Evolutionary conservation across 768 basidiomycete species (phyloP).

Genomic region (Trametes coccinea): DNA sequence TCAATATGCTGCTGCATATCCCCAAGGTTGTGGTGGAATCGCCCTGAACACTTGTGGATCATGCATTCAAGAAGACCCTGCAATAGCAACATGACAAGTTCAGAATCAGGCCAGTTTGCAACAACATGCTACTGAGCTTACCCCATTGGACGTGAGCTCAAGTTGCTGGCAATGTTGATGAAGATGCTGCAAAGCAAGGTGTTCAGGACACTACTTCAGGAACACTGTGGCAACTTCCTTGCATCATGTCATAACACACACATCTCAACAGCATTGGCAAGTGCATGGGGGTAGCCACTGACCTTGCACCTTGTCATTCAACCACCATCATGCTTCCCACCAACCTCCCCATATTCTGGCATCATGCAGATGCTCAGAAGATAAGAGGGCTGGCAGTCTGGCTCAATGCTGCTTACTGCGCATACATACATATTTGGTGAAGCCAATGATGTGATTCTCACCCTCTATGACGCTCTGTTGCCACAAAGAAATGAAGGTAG

Average conservation of each 20-base stretch:
- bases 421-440: not conserved
- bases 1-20: constrained; percentile 18
- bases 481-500: not conserved
- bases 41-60: constrained; percentile 13
- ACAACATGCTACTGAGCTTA: not conserved
- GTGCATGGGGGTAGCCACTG: too few species aligned
- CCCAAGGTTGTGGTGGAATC: constrained; percentile 4
- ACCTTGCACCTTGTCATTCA: too few species aligned
- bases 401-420: not conserved
- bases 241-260: not conserved
- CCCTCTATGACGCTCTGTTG: not conserved
- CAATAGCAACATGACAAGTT: not conserved
- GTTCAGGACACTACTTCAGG: too few species aligned
- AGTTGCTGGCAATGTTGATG: constrained; percentile 12
- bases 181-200: constrained; percentile 7
- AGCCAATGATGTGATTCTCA: not conserved
- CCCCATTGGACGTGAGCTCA: constrained; percentile 8
- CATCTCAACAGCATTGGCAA: too few species aligned
- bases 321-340: too few species aligned
- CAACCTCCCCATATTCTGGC: too few species aligned
- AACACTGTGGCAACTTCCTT: too few species aligned
- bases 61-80: constrained; percentile 8
- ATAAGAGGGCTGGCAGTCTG: too few species aligned
- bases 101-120: too few species aligned
- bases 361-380: too few species aligned